phyloP scores from a whole-genome alignment of 768 basidiomycete genomes.

The Russula sp. region DNA sequence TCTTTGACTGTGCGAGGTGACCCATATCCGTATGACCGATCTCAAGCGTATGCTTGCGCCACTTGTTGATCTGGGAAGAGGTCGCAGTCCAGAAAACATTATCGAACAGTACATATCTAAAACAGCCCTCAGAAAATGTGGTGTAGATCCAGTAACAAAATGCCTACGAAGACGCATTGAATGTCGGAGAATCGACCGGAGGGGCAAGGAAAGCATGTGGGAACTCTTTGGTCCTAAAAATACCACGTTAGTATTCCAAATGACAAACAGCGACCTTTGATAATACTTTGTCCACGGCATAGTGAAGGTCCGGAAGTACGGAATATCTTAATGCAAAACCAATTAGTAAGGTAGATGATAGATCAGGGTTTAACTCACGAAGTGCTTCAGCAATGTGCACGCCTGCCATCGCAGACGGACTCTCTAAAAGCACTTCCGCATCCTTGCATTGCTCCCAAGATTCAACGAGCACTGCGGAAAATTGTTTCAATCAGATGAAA shows the following conservation, averaged over 20 bases:
- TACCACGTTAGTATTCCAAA: slow-evolving; percentile 5
- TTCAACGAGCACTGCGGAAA: slow-evolving; percentile 50
- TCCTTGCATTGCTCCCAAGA: slow-evolving; percentile 62
- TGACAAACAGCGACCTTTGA: background rate
- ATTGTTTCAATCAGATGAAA: background rate
- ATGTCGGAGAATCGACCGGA: slow-evolving; percentile 59
- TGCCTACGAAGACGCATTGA: slow-evolving; percentile 56
- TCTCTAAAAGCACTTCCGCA: slow-evolving; percentile 64
- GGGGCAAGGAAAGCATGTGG: slow-evolving; percentile 64
- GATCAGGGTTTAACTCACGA: slow-evolving; percentile 37
- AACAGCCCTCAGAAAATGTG: background rate
- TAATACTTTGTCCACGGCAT: slow-evolving; percentile 59
- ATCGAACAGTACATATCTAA: slow-evolving; percentile 59
- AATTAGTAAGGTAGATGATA: slow-evolving; percentile 5
- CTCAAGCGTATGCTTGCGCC: slow-evolving; percentile 52
- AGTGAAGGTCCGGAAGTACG: slow-evolving; percentile 63
- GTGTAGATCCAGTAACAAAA: slow-evolving; percentile 3
- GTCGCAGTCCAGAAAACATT: slow-evolving; percentile 68
- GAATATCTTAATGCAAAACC: slow-evolving; percentile 44
- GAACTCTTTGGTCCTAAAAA: slow-evolving; percentile 51
- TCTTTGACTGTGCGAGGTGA: slow-evolving; percentile 54
- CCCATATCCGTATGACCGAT: slow-evolving; percentile 58
- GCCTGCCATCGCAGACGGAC: slow-evolving; percentile 66
- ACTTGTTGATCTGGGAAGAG: slow-evolving; percentile 60
- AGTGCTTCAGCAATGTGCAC: slow-evolving; percentile 71